Evolutionary conservation across 768 basidiomycete genomes (phyloP).

Genomic region (Phanerochaete carnosa): DNA sequence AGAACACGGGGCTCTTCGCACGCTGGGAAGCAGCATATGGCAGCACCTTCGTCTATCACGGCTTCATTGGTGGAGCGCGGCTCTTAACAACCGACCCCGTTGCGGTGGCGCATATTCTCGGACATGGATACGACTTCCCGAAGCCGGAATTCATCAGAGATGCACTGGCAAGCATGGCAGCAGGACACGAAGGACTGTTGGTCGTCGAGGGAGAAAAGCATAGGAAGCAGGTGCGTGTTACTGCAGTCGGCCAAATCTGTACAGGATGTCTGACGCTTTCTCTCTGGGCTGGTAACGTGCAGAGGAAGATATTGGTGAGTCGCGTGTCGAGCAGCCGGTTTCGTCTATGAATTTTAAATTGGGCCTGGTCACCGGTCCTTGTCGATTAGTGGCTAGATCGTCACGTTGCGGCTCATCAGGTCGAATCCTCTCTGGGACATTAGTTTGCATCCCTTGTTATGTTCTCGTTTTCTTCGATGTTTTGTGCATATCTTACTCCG

Average conservation of each 20-base stretch:
- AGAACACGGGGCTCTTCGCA: constrained; percentile 47
- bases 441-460: too few relatives aligned
- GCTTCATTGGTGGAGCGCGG: constrained; percentile 49
- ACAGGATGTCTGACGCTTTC: neutral
- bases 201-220: constrained; percentile 56
- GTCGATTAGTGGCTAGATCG: constrained; percentile 9
- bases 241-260: neutral
- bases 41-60: constrained; percentile 47
- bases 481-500: too few relatives aligned
- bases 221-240: constrained; percentile 42
- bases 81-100: constrained; percentile 58
- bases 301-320: constrained; percentile 53
- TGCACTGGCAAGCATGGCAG: constrained; percentile 47
- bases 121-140: constrained; percentile 52
- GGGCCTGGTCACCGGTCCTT: neutral
- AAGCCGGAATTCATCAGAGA: constrained; percentile 60
- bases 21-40: constrained; percentile 47
- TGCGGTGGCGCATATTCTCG: constrained; percentile 56
- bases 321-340: neutral
- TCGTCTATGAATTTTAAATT: neutral
- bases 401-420: constrained; percentile 4
- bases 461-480: too few relatives aligned
- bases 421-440: constrained; percentile 10
- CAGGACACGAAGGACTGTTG: constrained; percentile 46
- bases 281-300: neutral